Evolutionary conservation across 2,329 filamentous ascomycete genomes (phyloP).

Genomic region (Cladosporium phlei): DNA sequence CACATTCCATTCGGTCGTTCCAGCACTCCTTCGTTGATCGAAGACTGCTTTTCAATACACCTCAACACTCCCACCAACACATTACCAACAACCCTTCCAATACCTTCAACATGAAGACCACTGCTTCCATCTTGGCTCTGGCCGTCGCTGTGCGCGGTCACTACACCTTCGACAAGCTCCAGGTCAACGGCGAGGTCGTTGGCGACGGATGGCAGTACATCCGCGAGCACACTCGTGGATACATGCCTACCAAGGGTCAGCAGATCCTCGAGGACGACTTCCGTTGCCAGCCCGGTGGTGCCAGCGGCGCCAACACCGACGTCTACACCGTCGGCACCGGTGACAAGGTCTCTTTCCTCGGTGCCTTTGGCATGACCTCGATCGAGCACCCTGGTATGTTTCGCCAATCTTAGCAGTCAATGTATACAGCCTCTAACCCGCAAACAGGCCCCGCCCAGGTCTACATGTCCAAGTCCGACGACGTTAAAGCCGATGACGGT

Average conservation of each 20-base stretch:
- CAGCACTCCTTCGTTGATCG: conserved; percentile 11
- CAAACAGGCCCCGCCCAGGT: conserved; percentile 14
- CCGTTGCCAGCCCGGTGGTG: conserved; percentile 19
- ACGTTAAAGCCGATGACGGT: conserved; percentile 16
- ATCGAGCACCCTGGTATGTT: conserved; percentile 24
- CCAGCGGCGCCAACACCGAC: conserved; percentile 29
- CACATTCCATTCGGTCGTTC: conserved; percentile 7
- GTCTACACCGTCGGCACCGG: conserved; percentile 25
- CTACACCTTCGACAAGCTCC: conserved; percentile 33
- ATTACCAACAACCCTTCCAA: not conserved
- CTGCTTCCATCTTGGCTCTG: conserved; percentile 25
- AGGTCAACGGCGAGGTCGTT: conserved; percentile 38
- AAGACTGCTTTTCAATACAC: conserved; percentile 5
- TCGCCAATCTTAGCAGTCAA: too few relatives aligned
- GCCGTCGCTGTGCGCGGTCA: conserved; percentile 31
- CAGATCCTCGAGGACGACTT: conserved; percentile 29
- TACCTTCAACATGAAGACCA: conserved; percentile 33
- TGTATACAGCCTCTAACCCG: too few relatives aligned
- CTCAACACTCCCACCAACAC: not conserved
- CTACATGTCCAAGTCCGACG: conserved; percentile 25
- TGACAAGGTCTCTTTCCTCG: conserved; percentile 19
- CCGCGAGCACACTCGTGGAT: conserved; percentile 27
- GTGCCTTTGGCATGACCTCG: conserved; percentile 13
- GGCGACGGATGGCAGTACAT: conserved; percentile 45
- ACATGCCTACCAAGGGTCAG: conserved; percentile 27